Evolutionary conservation across 768 basidiomycete species (phyloP).

Genomic region (Podaxis sp.): DNA sequence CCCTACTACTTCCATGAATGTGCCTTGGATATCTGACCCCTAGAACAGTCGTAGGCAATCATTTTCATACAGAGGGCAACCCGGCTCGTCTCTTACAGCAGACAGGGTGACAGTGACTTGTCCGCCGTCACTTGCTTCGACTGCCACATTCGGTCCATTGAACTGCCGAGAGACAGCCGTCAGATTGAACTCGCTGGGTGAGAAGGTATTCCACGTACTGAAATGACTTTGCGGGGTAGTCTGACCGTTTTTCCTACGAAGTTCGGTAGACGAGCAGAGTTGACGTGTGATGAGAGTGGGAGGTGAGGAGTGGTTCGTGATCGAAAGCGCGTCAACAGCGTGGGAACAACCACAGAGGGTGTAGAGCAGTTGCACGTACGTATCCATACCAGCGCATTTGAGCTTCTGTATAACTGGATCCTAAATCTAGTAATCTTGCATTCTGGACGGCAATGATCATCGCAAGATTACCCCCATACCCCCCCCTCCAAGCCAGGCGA

Average conservation of each 20-base stretch:
- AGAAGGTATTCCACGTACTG: constrained; percentile 33
- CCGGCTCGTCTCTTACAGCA: constrained; percentile 28
- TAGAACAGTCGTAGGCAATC: constrained; percentile 19
- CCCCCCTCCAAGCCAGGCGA: constrained; percentile 4
- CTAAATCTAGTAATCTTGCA: too few relatives aligned
- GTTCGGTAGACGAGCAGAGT: constrained; percentile 52
- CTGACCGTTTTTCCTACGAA: constrained; percentile 57
- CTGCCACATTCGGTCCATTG: constrained; percentile 34
- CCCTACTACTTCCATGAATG: constrained; percentile 69
- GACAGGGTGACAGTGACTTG: constrained; percentile 49
- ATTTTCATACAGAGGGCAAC: not conserved
- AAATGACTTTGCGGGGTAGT: constrained; percentile 59
- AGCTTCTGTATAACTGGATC: too few relatives aligned
- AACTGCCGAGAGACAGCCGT: not conserved
- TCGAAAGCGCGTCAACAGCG: not conserved
- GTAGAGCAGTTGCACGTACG: too few relatives aligned
- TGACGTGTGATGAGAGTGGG: constrained; percentile 55
- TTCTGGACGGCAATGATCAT: not conserved
- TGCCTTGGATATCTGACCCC: constrained; percentile 45
- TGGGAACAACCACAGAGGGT: not conserved
- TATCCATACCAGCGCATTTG: too few relatives aligned
- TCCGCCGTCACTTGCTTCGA: constrained; percentile 67
- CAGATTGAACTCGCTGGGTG: not conserved
- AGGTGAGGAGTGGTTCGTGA: not conserved
- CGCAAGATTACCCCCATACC: constrained; percentile 5